These are phyloP conservation scores for Trichosporon ovoides DNA, from an alignment of 1,284 basidiomycete genomes.

Conservation along the genomic window DNA sequence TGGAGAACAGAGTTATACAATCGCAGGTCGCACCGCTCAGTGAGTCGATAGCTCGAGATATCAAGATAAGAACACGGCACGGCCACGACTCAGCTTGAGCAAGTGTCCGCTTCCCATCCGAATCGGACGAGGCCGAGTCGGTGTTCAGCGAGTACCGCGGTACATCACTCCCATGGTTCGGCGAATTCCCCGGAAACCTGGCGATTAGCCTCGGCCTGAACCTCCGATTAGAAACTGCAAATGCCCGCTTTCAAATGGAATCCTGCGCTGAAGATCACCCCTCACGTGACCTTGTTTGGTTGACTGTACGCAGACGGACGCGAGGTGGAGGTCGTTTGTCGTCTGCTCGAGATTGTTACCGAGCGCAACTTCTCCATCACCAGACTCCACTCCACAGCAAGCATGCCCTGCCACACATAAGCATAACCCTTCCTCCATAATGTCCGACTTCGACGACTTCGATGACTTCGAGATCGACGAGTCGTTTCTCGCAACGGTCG, in stretches of 20 bases:
- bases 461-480: constrained; percentile 39
- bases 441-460: constrained; percentile 25
- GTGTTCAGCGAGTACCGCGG: no score
- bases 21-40: no score
- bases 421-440: constrained; percentile 1
- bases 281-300: constrained; percentile 5
- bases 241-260: no score
- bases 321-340: background rate
- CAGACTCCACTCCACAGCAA: background rate
- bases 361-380: background rate
- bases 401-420: background rate
- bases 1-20: no score
- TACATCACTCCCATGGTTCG: background rate
- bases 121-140: constrained; percentile 1
- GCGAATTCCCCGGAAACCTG: constrained; percentile 1
- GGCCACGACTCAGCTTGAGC: background rate
- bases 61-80: background rate
- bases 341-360: background rate
- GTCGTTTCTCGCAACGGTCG: constrained; percentile 38
- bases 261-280: no score
- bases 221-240: no score
- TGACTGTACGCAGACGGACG: background rate
- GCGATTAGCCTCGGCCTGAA: no score
- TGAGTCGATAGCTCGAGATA: no score
- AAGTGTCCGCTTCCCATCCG: background rate